Base-by-base conservation (phyloP, 2,329 filamentous ascomycete species). In the Fusarium equiseti region DNA sequence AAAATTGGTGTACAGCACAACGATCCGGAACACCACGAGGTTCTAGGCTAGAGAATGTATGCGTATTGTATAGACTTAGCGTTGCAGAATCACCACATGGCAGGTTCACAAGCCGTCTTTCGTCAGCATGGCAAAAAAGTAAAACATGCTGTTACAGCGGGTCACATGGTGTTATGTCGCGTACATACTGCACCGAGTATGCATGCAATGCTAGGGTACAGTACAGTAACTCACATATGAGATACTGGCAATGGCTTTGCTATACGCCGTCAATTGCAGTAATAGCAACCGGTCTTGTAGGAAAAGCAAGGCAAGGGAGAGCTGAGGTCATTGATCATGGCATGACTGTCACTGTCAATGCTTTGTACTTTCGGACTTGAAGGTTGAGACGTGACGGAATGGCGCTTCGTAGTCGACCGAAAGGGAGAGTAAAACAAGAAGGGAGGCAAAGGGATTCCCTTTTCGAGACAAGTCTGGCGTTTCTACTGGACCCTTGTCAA, bases 401-500 rank as follows among this genome's bases (percentile, higher is more conserved):
- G 46, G 29, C 29, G 43, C 32, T 27, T 32, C 35, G 29, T 18
- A 15, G 42, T 35, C 44, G 29, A 32, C 26, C n/a, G 43, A 44
- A 46, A 66, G 48, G 62, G 62, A 66, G 62, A 50, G 35, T 8
- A 55, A 20, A 29, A 24, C 15, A 40, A 22, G 27, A 42, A 24
- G 48, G 31, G 31, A 24, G 31, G 20, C 26, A 49, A 35, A 56
- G 35, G 55, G 54, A 55, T 52, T 56, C 46, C 52, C 48, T 58
- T 40, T 59, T 43, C 5, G 26, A 44, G 38, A 45, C 32, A 44
- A 61, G 24, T n/a, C 48, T 52, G 45, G 24, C 32, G n/a, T 40
- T 29, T 51, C 48, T 59, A 31, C 66, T 63, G 44, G 49, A 40
- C 26, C 52, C 45, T 59, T 62, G 22, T 40, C 35, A 31, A 20